Base-by-base conservation (phyloP, 495 filamentous ascomycete genomes). In the Talaromyces trachyspermus region DNA sequence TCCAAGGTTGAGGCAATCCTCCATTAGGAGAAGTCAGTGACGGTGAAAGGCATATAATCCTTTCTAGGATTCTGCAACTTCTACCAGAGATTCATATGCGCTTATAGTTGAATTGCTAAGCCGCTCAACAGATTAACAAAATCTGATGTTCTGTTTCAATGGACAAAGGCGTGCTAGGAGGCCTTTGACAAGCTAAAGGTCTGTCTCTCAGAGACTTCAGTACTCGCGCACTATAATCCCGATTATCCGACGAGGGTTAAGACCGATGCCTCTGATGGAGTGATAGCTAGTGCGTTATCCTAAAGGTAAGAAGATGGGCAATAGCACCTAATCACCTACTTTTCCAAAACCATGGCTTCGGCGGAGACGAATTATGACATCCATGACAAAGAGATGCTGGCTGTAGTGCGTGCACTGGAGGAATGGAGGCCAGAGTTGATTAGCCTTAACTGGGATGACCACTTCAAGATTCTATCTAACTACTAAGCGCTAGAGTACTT, bases 161-260 rank as follows among this genome's bases (percentile, higher is more conserved):
- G 36, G 41, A 44, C 84, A 27, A 75, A 86, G 32, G 78, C 84
- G 19, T 71, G 82, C 46, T 83, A 89, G 55, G 66, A 66, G 42
- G 46, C 25, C 0, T 83, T 85, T 48, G 78, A 87, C 39, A 72
- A 50, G 18, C 27, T 60, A 22, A 57, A 61, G 37, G n/a, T n/a
- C n/a, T n/a, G n/a, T n/a, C n/a, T n/a, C n/a, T n/a, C n/a, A n/a
- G n/a, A n/a, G n/a, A n/a, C n/a, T 5, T 46, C 46, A 0, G 50
- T 57, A 5, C 20, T 57, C 0, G 17, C 19, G 6, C 41, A 33
- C 5, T 55, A 45, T 12, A 15, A 57, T 19, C 48, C 48, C 10
- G 36, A 58, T 12, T 7, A n/a, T 14, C 26, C 2, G 11, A 48
- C 39, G 0, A 23, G 30, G 5, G 1, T 63, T 15, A 51, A 60